Percentiles rank a stretch among this genome's conserved stretches.
Conservation (phyloP, 176 grass and related monocot species). For the Musa itinerans region DNA sequence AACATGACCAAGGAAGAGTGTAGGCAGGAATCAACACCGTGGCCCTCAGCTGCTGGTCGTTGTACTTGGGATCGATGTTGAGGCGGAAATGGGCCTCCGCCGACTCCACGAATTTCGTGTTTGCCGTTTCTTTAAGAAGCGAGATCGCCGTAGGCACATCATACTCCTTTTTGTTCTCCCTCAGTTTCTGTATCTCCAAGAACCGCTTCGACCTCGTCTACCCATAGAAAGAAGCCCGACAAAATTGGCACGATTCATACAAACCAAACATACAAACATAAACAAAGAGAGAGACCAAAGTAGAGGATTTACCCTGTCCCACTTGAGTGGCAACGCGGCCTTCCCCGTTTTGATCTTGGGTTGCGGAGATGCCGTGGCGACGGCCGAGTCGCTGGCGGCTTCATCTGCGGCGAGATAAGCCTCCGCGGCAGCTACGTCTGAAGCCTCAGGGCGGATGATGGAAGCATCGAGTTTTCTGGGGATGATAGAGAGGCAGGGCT, state of each 20-base stretch:
- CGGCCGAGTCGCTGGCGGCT: slow-evolving; percentile 23
- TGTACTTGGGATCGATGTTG: slow-evolving; percentile 96
- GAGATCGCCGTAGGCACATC: slow-evolving; percentile 59
- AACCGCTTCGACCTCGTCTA: slow-evolving; percentile 91
- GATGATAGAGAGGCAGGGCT: slow-evolving; percentile 35
- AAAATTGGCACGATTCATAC: background rate
- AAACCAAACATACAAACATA: background rate
- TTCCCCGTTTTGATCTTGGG: slow-evolving; percentile 72
- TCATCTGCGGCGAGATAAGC: slow-evolving; percentile 28
- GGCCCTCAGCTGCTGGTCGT: slow-evolving; percentile 96
- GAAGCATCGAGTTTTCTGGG: slow-evolving; percentile 28
- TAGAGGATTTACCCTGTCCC: slow-evolving; percentile 54
- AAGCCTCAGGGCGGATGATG: slow-evolving; percentile 30
- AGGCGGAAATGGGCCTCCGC: slow-evolving; percentile 90
- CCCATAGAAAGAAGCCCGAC: background rate
- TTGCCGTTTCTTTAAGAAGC: slow-evolving; percentile 62
- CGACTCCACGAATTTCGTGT: slow-evolving; percentile 62
- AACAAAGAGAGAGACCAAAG: background rate
- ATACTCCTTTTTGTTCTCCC: slow-evolving; percentile 92
- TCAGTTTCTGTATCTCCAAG: slow-evolving; percentile 92
- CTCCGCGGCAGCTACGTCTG: slow-evolving; percentile 42
- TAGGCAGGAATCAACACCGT: slow-evolving; percentile 33
- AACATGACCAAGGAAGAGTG: slow-evolving; percentile 9
- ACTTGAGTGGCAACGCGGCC: slow-evolving; percentile 82
- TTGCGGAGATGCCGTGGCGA: slow-evolving; percentile 30